Evolutionary conservation across 257 asterid species (phyloP), one percentile per base, ranked within the genome.

Genomic region (Solanum chilense): DNA sequence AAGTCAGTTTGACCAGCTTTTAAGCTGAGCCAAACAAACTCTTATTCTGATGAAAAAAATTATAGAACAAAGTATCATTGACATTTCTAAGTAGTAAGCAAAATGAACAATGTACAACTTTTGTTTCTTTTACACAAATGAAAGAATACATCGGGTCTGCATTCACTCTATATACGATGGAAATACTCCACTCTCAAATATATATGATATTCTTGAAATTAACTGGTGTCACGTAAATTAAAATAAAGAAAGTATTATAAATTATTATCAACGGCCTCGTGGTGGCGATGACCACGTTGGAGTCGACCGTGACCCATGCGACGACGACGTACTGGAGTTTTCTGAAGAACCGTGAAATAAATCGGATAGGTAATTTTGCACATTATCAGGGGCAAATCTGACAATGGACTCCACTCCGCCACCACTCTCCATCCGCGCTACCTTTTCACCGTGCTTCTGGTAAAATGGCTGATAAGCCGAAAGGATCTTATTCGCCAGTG

Each of bases 371-470:
- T 90, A 94, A 91, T 94, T 94, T 82, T 89, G 89, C 89, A 94
- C 81, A 91, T 95, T 97, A 23, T 94, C 98, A 2, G 99, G 99
- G 92, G 92, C 94, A 90, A 89, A 96, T 89, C 92, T 92, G 92
- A 95, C 92, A 85, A 93, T 86, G 12, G 94, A 52, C 82, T 88
- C 95, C 5, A 37, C 52, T 27, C 91, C 93, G 3, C 44, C 18
- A 20, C 86, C 91, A 84, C 78, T 83, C 20, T 21, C 84, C 21
- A 29, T 45, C 83, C 83, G 3, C 16, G 83, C 35, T 12, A 78
- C 11, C 44, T 7, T 76, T 7, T 84, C 81, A n/a, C 93, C 70
- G 45, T 92, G 27, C 83, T 87, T 91, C 47, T 85, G 77, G 88
- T 91, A 93, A 31, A 93, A 86, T 8, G 3, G 88, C 29, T 89